Base-by-base conservation (phyloP, 305 asterid genomes). In the Ajuga reptans region DNA sequence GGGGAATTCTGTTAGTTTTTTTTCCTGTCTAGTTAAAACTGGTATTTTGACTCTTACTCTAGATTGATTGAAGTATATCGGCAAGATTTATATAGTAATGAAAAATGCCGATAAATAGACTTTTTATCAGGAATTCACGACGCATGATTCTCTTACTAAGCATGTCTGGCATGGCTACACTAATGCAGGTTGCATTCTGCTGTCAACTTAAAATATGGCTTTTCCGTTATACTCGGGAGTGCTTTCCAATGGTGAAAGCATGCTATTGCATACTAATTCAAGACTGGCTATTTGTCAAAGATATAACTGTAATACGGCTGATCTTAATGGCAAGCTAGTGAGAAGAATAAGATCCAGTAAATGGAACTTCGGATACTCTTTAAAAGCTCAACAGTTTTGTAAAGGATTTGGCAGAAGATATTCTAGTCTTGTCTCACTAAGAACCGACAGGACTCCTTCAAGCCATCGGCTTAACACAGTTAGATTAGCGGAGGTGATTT, bases 191-290 rank as follows among this genome's bases (percentile, higher is more conserved):
- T 64, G 75, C 69, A 62, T 68, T 72, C 69, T 63, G 74, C 74
- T 6, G 21, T 75, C 70, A 24, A 34, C 41, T 68, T 72, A 85
- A 82, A 77, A 77, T 74, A 91, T 91, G 97, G 87, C 87, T 46
- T 81, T 81, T 65, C 74, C 86, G 43, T 75, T 83, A 57, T 83
- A 73, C 81, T 82, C 96, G 5, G 83, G 83, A 59, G 79, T 85
- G 69, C 81, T 82, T 79, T 75, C 86, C 4, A 71, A 82, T 51
- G 80, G 83, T 45, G 89, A 82, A 75, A 75, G 81, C 82, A 73
- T 82, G 71, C 71, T 78, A 69, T 77, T 79, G 52, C 76, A 68
- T 49, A 49, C 54, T 45, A 84, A 80, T 71, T 83, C 79, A 17
- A 78, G 58, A 53, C 54, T 69, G 50, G 60, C 16, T 29, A 55